These are phyloP conservation scores for Aleurites moluccanus DNA, from an alignment of 441 rosid genomes.

Conservation along the genomic window DNA sequence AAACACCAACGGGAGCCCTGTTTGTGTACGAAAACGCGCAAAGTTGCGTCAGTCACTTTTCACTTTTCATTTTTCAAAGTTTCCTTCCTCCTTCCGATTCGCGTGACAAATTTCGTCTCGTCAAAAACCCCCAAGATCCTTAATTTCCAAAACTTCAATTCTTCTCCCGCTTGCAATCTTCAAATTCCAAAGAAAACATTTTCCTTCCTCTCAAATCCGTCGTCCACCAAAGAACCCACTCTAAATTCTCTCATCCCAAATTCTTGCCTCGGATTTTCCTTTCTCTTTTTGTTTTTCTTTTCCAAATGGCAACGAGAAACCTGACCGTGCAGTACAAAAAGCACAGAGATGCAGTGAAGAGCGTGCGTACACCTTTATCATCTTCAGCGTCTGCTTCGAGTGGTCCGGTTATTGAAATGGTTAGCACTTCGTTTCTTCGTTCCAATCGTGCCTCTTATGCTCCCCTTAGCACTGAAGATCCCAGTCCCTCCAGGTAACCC, in stretches of 20 bases:
- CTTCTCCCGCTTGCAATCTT: background rate
- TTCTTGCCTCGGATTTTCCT: background rate
- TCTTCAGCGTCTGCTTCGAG: constrained; percentile 23
- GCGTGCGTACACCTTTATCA: constrained; percentile 55
- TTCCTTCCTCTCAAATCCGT: background rate
- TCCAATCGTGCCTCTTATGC: constrained; percentile 57
- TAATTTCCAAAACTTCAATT: background rate
- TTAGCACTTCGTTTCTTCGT: constrained; percentile 63
- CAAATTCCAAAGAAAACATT: background rate
- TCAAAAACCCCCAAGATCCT: background rate
- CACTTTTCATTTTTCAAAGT: background rate
- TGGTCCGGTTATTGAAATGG: constrained; percentile 80
- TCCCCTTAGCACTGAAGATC: constrained; percentile 73
- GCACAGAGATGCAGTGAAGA: constrained; percentile 73
- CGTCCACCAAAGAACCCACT: background rate
- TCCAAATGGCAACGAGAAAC: constrained; percentile 82
- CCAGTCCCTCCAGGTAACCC: constrained; percentile 20
- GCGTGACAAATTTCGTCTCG: background rate
- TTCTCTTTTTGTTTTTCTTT: no score
- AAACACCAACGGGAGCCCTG: background rate
- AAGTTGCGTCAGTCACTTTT: background rate
- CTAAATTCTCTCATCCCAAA: background rate
- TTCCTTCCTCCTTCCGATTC: background rate
- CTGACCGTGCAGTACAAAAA: constrained; percentile 54
- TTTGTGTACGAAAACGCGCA: background rate